Evolutionary conservation across 495 filamentous ascomycete genomes (phyloP).

Genomic region (Sporormia fimetaria): DNA sequence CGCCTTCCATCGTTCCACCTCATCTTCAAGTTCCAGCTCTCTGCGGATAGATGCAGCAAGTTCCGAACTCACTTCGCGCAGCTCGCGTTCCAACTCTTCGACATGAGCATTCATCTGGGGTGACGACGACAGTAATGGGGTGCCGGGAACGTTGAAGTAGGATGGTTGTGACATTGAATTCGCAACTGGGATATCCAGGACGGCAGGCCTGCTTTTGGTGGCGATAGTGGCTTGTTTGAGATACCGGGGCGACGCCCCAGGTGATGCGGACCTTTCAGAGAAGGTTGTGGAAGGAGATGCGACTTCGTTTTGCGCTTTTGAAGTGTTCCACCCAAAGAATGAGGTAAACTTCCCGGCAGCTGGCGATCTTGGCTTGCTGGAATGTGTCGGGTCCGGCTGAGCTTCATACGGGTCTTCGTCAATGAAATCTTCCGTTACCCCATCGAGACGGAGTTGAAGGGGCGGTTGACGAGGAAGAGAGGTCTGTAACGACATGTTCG

Average conservation of each 20-base stretch:
- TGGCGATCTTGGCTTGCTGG: conserved; percentile 46
- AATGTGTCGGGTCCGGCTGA: conserved; percentile 22
- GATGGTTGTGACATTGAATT: conserved; percentile 23
- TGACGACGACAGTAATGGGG: conserved; percentile 32
- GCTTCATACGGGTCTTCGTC: conserved; percentile 22
- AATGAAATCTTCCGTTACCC: conserved; percentile 23
- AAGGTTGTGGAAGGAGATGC: conserved; percentile 54
- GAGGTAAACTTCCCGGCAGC: conserved; percentile 48
- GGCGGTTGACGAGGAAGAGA: conserved; percentile 20
- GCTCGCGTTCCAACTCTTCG: conserved; percentile 82
- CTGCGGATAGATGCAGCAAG: conserved; percentile 82
- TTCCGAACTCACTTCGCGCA: conserved; percentile 85
- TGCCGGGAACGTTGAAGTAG: conserved; percentile 34
- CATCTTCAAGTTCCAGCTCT: conserved; percentile 93
- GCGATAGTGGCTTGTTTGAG: conserved; percentile 29
- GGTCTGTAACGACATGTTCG: conserved; percentile 31
- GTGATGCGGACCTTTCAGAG: conserved; percentile 51
- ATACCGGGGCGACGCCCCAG: conserved; percentile 47
- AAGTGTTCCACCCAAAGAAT: conserved; percentile 58
- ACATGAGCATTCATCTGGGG: conserved; percentile 40
- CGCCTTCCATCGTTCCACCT: conserved; percentile 73
- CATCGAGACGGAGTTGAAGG: conserved; percentile 28
- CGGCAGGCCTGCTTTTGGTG: conserved; percentile 32
- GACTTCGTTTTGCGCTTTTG: conserved; percentile 41
- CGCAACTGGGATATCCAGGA: conserved; percentile 31